Evolutionary conservation across 1,284 basidiomycete species (phyloP), one percentile per base, ranked within the genome.

Genomic region (Phellopilus nigrolimitatus): DNA sequence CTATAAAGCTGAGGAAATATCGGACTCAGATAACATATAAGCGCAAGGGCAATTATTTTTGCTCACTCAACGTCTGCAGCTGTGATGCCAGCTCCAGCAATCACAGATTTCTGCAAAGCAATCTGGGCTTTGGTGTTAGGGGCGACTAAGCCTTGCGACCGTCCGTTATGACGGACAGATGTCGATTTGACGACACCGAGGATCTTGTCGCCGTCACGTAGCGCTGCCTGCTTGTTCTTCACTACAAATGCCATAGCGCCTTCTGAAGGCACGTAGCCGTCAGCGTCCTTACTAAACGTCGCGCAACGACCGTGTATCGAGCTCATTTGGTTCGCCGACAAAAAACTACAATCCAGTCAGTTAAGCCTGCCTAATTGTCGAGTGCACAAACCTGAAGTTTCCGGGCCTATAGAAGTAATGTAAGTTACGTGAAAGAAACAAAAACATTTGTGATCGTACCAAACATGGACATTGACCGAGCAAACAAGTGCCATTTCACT

Each of bases 121-220:
- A 63, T 64, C 48, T 70, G 68, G 0, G 64, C 65, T 34, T 62
- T 63, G 17, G 64, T 60, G 44, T 62, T 66, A 1, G 68, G 68
- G 10, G 68, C 68, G 1, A 66, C 67, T 9, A 70, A 54, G 4
- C 68, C 68, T 57, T 70, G 67, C 9, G 68, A 66, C 37, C 63
- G 58, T 4, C 68, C 68, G 46, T 69, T 67, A 49, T 69, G 68
- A 24, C 59, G 62, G 25, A 63, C 61, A 15, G 62, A 64, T 1
- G 67, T 67, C 2, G 66, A 61, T 54, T 59, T 63, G 21, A 70
- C 56, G 3, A 64, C 53, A n/a, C 61, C 68, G 3, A 70, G 53
- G 40, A 70, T 69, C 33, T 49, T 62, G 49, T 70, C 66, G 2
- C 63, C 63, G 49, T 70, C 67, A 5, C 67, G 58, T 4, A 64